Evolutionary conservation across 2,329 filamentous ascomycete genomes (phyloP).

Genomic region (Corinectria fuckeliana): DNA sequence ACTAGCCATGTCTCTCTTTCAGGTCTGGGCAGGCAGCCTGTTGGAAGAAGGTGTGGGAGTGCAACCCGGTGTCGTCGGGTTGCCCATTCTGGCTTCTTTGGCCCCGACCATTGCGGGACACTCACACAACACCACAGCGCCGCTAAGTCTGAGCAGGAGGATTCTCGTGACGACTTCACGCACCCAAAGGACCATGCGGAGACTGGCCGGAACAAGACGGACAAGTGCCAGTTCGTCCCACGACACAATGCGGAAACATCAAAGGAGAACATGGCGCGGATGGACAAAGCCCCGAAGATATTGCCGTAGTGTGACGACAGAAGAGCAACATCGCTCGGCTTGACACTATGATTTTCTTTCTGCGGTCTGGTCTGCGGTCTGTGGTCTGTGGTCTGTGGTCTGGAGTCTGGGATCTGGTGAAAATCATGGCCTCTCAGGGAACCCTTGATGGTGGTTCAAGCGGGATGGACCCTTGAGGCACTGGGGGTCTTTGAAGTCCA

Average conservation of each 20-base stretch:
- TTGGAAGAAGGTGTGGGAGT: slow-evolving; percentile 9
- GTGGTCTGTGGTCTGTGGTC: slow-evolving; percentile 13
- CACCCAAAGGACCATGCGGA: slow-evolving; percentile 20
- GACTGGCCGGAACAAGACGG: slow-evolving; percentile 7
- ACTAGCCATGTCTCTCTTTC: slow-evolving; percentile 26
- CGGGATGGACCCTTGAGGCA: slow-evolving; percentile 27
- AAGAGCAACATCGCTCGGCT: slow-evolving; percentile 20
- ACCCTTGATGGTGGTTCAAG: slow-evolving; percentile 31
- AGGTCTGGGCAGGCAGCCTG: slow-evolving; percentile 18
- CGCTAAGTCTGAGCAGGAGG: slow-evolving; percentile 12
- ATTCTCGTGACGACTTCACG: slow-evolving; percentile 22
- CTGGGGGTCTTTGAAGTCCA: slow-evolving; percentile 4
- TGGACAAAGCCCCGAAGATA: slow-evolving; percentile 7
- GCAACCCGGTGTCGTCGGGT: slow-evolving; percentile 18
- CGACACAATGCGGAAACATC: slow-evolving; percentile 10
- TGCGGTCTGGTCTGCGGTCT: slow-evolving; percentile 10
- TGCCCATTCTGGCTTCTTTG: slow-evolving; percentile 24
- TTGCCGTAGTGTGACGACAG: slow-evolving; percentile 23
- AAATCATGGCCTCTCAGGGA: slow-evolving; percentile 33
- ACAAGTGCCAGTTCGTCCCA: slow-evolving; percentile 8
- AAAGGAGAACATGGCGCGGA: slow-evolving; percentile 5
- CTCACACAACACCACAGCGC: slow-evolving; percentile 33
- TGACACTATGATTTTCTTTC: too few relatives aligned
- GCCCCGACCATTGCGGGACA: slow-evolving; percentile 22
- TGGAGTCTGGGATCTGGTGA: slow-evolving; percentile 17